Conservation (phyloP, 2,329 filamentous ascomycete species). For the Fonsecaea erecta region DNA sequence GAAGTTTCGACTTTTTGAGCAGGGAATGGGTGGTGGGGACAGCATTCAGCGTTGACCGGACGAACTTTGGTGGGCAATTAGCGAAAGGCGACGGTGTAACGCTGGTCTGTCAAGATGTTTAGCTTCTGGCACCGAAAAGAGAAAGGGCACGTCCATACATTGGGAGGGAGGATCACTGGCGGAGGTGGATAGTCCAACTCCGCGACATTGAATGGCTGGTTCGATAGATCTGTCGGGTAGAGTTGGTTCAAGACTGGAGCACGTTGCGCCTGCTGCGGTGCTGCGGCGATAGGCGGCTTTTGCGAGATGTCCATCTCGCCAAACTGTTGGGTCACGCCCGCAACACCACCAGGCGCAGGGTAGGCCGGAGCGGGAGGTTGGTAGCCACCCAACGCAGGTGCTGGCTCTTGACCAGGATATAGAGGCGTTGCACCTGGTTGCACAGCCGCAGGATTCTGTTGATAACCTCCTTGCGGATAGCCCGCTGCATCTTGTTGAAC, state of each 20-base stretch:
- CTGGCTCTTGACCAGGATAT: slow-evolving; percentile 47
- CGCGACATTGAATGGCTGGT: slow-evolving; percentile 89
- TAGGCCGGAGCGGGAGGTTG: slow-evolving; percentile 72
- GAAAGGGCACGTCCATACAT: slow-evolving; percentile 65
- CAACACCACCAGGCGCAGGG: slow-evolving; percentile 61
- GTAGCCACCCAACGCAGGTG: slow-evolving; percentile 63
- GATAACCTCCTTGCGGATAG: slow-evolving; percentile 51
- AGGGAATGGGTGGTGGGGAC: slow-evolving; percentile 90
- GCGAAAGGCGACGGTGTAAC: slow-evolving; percentile 88
- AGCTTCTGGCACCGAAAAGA: slow-evolving; percentile 22
- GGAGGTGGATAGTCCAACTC: slow-evolving; percentile 92
- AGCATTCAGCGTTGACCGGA: slow-evolving; percentile 92
- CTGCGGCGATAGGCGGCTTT: slow-evolving; percentile 53
- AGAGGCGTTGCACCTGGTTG: slow-evolving; percentile 39
- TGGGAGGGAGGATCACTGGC: slow-evolving; percentile 85
- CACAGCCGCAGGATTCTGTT: slow-evolving; percentile 43
- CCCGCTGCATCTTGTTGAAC: slow-evolving; percentile 55
- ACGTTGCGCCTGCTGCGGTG: slow-evolving; percentile 51
- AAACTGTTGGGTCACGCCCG: slow-evolving; percentile 81
- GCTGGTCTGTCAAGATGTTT: slow-evolving; percentile 68
- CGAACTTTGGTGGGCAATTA: slow-evolving; percentile 91
- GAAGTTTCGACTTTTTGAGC: slow-evolving; percentile 94
- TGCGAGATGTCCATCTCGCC: slow-evolving; percentile 73
- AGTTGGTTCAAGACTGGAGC: slow-evolving; percentile 72
- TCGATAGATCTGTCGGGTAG: slow-evolving; percentile 87